Evolutionary conservation across 768 basidiomycete species (phyloP).

Genomic region (Rhodocollybia butyracea): DNA sequence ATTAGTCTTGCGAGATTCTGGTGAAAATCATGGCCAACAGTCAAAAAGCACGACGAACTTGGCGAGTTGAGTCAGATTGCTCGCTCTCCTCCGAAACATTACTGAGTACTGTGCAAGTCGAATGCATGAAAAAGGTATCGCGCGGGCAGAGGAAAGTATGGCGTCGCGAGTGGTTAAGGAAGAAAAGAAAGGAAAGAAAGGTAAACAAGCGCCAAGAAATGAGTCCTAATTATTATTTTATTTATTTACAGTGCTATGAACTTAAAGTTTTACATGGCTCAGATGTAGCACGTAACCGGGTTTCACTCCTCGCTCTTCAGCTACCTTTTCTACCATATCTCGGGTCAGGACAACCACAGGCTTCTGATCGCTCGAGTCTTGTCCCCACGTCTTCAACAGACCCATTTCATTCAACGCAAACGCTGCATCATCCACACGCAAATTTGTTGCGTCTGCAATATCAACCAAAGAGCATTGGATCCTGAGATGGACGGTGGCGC

Average conservation of each 20-base stretch:
- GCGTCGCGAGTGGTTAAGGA: neutral
- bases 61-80: neutral
- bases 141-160: too few relatives aligned
- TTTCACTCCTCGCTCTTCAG: constrained; percentile 67
- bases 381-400: constrained; percentile 49
- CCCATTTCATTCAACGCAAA: constrained; percentile 90
- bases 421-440: constrained; percentile 82
- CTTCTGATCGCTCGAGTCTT: constrained; percentile 24
- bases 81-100: neutral
- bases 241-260: too few relatives aligned
- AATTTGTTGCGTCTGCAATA: constrained; percentile 74
- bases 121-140: neutral
- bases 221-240: too few relatives aligned
- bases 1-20: too few relatives aligned
- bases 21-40: too few relatives aligned
- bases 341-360: constrained; percentile 55
- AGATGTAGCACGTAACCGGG: neutral
- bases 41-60: neutral
- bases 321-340: constrained; percentile 67
- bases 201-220: neutral
- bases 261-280: constrained; percentile 2
- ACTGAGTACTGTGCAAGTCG: neutral
- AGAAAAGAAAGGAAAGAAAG: neutral
- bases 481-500: constrained; percentile 65
- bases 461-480: constrained; percentile 72